Conservation (phyloP, 2,329 filamentous ascomycete genomes). For the Xylariaceae sp. region DNA sequence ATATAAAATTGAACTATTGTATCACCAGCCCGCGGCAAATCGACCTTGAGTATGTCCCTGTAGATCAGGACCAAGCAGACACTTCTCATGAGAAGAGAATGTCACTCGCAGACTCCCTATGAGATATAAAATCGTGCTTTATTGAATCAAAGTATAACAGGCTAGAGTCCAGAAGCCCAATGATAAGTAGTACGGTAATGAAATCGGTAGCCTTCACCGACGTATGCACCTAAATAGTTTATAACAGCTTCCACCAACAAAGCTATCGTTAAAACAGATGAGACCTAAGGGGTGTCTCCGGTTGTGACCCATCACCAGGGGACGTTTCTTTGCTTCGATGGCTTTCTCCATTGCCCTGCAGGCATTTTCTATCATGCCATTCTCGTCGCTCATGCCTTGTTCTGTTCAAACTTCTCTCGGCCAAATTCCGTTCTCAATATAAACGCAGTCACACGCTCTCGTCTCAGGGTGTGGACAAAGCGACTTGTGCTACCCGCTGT, state of each 20-base stretch:
- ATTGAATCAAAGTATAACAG: too few relatives aligned
- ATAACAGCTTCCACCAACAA: background rate
- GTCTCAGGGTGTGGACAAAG: background rate
- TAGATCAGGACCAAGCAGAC: too few relatives aligned
- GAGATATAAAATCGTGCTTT: too few relatives aligned
- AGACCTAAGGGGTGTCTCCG: background rate
- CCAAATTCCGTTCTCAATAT: conserved; percentile 1
- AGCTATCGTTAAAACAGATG: background rate
- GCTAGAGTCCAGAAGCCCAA: too few relatives aligned
- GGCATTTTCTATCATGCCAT: background rate
- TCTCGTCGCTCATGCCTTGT: background rate
- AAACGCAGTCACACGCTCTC: background rate
- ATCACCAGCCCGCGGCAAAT: too few relatives aligned
- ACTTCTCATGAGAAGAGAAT: too few relatives aligned
- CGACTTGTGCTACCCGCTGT: conserved; percentile 6
- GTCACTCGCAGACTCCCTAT: too few relatives aligned
- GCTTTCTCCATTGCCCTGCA: background rate
- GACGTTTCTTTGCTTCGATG: background rate
- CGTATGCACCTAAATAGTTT: too few relatives aligned
- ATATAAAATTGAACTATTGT: background rate
- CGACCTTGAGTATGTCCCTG: too few relatives aligned
- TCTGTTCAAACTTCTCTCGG: conserved; percentile 1
- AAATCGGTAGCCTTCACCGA: too few relatives aligned
- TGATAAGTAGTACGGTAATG: too few relatives aligned
- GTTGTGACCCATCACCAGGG: background rate